Evolutionary conservation across 305 asterid genomes (phyloP), one percentile per base, ranked within the genome.

Genomic region (Solanum hybrid): DNA sequence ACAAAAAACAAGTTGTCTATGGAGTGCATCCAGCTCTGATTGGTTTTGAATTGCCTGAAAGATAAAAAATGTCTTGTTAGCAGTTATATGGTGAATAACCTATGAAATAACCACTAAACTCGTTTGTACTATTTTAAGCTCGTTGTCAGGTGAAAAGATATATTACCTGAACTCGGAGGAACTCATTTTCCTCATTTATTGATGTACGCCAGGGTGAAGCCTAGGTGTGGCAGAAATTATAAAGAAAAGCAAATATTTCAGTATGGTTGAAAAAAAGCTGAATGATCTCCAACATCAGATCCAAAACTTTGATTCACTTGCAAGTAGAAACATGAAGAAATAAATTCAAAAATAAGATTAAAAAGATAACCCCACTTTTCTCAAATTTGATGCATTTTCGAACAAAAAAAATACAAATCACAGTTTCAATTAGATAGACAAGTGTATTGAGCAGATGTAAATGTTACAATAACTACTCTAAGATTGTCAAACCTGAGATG

Each of bases 1-100:
- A 73, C 95, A 93, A 93, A 94, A 88, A 89, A 92, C 94, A 28
- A 96, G 95, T 92, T 92, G 95, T 93, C 93, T 95, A 34, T 89
- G 96, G 87, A 96, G 98, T 80, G 96, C 95, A 82, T 95, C 97
- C 74, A 96, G 92, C 94, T 97, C 99, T 88, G 99, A 94, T 92
- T 97, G 98, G 92, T 95, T 95, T 92, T 97, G 98, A 93, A 97
- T 96, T 89, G 99, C 99, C 99, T 97, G 94, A 87, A 81, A 46
- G 46, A 78, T 39, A 16, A 61, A 89, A 29, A 34, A 22, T 82
- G 29, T 85, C 33, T 33, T 85, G 24, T 85, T 61, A 61, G 51
- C n/a, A 33, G 84, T 37, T 67, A 46, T 35, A 24, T 35, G 31
- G 77, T 35, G n/a, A 86, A 29, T 71, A 87, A 39, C 84, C 37